Base-by-base conservation (phyloP, 1,284 basidiomycete species). In the Apiotrichum porosum region DNA sequence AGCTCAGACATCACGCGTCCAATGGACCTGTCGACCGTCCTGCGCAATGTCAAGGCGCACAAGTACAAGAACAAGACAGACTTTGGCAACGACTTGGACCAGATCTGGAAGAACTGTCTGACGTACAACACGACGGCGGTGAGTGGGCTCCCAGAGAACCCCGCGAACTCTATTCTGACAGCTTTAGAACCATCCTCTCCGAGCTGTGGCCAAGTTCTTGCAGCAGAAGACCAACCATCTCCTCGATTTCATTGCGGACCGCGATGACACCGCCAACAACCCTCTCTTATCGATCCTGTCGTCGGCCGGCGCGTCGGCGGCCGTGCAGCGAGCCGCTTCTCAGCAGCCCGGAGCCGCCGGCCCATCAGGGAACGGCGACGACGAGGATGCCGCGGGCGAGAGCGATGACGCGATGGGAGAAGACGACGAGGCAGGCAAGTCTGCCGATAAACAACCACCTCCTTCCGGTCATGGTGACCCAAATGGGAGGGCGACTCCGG, bases 51-150 rank as follows among this genome's bases (percentile, higher is more conserved):
- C 67, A 97, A 94, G 76, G 76, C 79, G 42, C 88, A 87, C 67
- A 79, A 81, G 44, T 97, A 97, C 81, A 94, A 93, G 75, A 88
- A 83, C 45, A 97, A 98, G 75, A 80, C 82, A 52, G 87, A 94
- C 63, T 98, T 99, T 71, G 84, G 85, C 54, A 84, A 86, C 53
- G 95, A 99, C 72, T 76, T 99, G 37, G 88, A 94, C 60, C 80
- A 95, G 53, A 97, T 99, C 60, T 98, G 94, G 94, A 83, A 84
- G 45, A 98, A 98, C 63, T 97, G 94, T 70, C 80, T 87, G 59
- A 81, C 80, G 12, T 98, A 97, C 73, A 99, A 99, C 69, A 84
- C 86, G 21, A 81, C 84, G 15, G 86, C 90, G 73, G 92, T 90
- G 61, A 51, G 83, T 77, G 17, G 18, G 26, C 21, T 14, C 1